Evolutionary conservation across 2,329 filamentous ascomycete species (phyloP).

Genomic region (Karstenula rhodostoma): DNA sequence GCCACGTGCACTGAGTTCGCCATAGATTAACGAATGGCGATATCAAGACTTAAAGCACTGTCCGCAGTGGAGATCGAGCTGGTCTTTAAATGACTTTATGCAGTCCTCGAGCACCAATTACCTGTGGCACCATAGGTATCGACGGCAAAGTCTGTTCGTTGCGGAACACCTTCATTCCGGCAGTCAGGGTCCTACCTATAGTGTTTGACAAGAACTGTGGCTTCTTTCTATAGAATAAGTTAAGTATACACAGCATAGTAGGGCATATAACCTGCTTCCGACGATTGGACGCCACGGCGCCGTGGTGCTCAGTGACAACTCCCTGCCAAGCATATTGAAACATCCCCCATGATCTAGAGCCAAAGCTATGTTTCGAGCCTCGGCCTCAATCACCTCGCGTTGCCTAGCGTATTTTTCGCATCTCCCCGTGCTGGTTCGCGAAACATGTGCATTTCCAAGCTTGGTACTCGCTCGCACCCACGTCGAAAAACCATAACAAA

Average conservation of each 20-base stretch:
- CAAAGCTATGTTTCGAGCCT: slow-evolving; percentile 2
- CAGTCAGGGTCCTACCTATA: background rate
- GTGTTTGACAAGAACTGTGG: background rate
- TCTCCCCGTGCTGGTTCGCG: background rate
- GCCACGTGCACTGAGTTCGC: background rate
- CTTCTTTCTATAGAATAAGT: background rate
- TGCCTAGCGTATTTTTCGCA: background rate
- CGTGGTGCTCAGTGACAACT: background rate
- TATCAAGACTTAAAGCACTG: background rate
- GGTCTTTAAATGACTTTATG: background rate
- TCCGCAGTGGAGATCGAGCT: background rate
- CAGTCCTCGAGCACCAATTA: background rate
- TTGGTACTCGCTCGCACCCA: background rate
- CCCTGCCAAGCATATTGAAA: slow-evolving; percentile 1
- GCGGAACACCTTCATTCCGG: background rate
- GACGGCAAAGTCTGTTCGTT: background rate
- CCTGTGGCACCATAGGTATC: too few species aligned
- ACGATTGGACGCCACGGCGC: background rate
- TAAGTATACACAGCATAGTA: background rate
- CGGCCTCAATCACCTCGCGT: background rate
- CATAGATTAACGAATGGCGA: background rate
- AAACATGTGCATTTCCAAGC: background rate
- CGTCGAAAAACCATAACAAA: background rate
- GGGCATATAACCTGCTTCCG: background rate
- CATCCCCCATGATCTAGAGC: slow-evolving; percentile 2